Evolutionary conservation across 768 basidiomycete species (phyloP).

Genomic region (Phylloporus scabripes): DNA sequence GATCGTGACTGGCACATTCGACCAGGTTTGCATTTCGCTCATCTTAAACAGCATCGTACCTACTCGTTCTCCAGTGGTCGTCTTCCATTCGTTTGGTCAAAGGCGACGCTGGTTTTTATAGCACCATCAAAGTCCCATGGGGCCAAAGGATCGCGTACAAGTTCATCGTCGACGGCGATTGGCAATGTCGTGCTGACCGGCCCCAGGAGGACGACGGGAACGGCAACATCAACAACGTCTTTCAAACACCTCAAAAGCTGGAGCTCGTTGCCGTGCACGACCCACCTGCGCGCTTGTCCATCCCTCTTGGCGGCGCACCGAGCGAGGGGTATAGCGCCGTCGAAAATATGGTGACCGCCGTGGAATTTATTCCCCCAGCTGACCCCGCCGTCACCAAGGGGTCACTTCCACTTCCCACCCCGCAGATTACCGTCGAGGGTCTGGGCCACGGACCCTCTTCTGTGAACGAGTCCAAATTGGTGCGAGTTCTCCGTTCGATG

Average conservation of each 20-base stretch:
- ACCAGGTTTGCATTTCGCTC: conserved; percentile 49
- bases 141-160: conserved; percentile 65
- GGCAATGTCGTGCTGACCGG: conserved; percentile 48
- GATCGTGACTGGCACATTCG: conserved; percentile 73
- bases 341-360: conserved; percentile 25
- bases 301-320: conserved; percentile 5
- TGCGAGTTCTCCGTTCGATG: conserved; percentile 2
- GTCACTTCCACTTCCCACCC: conserved; percentile 12
- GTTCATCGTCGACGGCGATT: conserved; percentile 71
- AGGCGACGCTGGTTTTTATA: conserved; percentile 51
- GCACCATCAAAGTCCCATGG: conserved; percentile 52
- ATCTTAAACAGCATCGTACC: conserved; percentile 1
- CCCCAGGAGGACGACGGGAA: conserved; percentile 56
- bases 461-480: conserved; percentile 15
- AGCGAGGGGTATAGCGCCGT: conserved; percentile 8
- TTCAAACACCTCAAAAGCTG: conserved; percentile 47
- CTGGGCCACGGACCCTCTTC: conserved; percentile 25
- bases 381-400: conserved; percentile 10
- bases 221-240: conserved; percentile 71
- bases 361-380: conserved; percentile 14
- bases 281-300: conserved; percentile 12
- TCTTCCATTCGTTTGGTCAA: conserved; percentile 50
- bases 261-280: neutral
- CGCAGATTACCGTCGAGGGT: conserved; percentile 15
- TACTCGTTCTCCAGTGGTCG: conserved; percentile 46